These are phyloP conservation scores for Zizania palustris DNA, from an alignment of 202 grass and related monocot genomes.

Conservation along the genomic window DNA sequence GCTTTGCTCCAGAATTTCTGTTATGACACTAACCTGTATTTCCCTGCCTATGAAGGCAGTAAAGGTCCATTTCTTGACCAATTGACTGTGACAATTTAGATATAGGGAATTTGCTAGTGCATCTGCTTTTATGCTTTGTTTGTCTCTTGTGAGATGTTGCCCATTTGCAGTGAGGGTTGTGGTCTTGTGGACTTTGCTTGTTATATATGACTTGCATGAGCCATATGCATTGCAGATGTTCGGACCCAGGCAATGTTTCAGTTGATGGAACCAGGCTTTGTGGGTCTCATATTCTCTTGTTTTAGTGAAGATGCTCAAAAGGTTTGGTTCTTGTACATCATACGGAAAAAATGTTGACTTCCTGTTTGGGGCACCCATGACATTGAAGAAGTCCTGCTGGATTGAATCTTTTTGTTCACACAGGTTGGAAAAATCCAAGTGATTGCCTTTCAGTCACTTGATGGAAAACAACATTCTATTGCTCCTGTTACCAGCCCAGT, in stretches of 20 bases:
- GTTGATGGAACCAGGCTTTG: slow-evolving; percentile 78
- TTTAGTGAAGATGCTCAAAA: slow-evolving; percentile 91
- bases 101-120: slow-evolving; percentile 16
- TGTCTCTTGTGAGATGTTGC: slow-evolving; percentile 17
- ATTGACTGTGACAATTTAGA: background rate
- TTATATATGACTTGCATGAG: slow-evolving; percentile 26
- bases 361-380: background rate
- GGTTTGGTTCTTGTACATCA: slow-evolving; percentile 38
- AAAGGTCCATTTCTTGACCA: background rate
- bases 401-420: slow-evolving; percentile 27
- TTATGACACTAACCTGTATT: background rate
- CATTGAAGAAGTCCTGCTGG: slow-evolving; percentile 28
- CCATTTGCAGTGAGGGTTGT: background rate
- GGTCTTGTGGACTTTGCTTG: slow-evolving; percentile 19
- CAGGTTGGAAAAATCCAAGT: slow-evolving; percentile 94
- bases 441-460: slow-evolving; percentile 87
- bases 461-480: slow-evolving; percentile 56
- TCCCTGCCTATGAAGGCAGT: background rate
- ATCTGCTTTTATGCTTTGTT: slow-evolving; percentile 32
- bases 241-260: slow-evolving; percentile 96
- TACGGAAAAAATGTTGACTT: background rate
- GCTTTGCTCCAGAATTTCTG: slow-evolving; percentile 16
- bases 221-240: slow-evolving; percentile 72
- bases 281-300: slow-evolving; percentile 95
- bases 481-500: slow-evolving; percentile 53